Evolutionary conservation across 225 moss, liverwort and hornwort genomes (phyloP).

Genomic region (Pseudisothecium myosuroides): DNA sequence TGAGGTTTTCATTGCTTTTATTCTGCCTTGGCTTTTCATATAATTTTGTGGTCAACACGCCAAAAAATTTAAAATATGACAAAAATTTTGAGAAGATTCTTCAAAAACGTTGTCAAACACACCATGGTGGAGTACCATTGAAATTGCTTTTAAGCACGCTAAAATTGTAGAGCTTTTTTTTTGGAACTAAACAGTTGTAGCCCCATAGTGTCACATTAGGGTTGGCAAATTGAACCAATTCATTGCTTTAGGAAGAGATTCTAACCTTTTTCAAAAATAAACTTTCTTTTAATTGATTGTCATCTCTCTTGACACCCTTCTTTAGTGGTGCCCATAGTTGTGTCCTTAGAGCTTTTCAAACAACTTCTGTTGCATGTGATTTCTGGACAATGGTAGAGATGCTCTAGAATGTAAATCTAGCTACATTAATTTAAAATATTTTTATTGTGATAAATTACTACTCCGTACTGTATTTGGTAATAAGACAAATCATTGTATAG

Average conservation of each 20-base stretch:
- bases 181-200: background rate
- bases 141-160: background rate
- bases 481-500: too few relatives aligned
- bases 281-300: background rate
- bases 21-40: background rate
- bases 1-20: background rate
- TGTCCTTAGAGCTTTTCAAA: too few relatives aligned
- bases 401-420: too few relatives aligned
- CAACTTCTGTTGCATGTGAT: too few relatives aligned
- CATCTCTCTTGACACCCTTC: background rate
- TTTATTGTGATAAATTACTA: too few relatives aligned
- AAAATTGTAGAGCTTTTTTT: background rate
- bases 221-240: background rate
- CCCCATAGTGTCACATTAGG: background rate
- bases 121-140: accelerated
- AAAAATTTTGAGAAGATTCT: background rate
- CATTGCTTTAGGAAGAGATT: background rate
- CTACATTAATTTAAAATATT: too few relatives aligned
- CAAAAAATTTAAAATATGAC: background rate
- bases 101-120: background rate
- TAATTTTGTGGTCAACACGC: accelerated
- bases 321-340: too few relatives aligned
- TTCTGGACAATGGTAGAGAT: too few relatives aligned
- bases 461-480: too few relatives aligned
- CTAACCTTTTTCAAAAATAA: background rate